Percentiles rank a stretch among this genome's conserved stretches.
Evolutionary conservation across 345 rosid genomes (phyloP).

Genomic region (Eutrema heterophyllum): DNA sequence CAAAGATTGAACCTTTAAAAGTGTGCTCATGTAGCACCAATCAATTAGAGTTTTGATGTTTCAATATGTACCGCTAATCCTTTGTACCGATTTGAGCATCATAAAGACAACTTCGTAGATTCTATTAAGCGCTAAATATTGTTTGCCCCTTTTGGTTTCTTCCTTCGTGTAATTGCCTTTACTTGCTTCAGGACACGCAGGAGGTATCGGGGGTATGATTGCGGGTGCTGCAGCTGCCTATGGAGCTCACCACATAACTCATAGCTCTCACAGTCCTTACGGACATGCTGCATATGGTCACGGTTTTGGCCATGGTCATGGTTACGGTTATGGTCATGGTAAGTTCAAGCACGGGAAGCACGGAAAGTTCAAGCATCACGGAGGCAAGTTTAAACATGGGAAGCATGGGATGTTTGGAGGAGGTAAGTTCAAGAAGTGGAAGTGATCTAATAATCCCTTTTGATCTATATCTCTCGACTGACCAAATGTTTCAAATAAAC

Average conservation of each 20-base stretch:
- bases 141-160: not conserved
- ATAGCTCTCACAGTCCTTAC: constrained; percentile 34
- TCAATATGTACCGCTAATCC: not conserved
- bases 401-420: constrained; percentile 78
- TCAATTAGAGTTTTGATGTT: not conserved
- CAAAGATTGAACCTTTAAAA: not conserved
- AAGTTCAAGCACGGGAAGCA: constrained; percentile 49
- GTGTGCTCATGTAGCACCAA: not conserved
- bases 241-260: constrained; percentile 55
- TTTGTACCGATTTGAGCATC: not conserved
- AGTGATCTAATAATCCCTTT: constrained; percentile 34
- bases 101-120: not conserved
- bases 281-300: constrained; percentile 35
- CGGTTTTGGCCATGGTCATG: constrained; percentile 26
- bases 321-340: constrained; percentile 28
- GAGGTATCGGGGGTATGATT: constrained; percentile 68
- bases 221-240: constrained; percentile 92
- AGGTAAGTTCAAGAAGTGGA: constrained; percentile 74
- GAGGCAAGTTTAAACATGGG: constrained; percentile 39
- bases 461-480: constrained; percentile 3
- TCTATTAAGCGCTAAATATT: not conserved
- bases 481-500: constrained; percentile 13
- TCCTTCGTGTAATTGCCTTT: not conserved
- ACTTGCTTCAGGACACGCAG: constrained; percentile 48
- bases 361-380: constrained; percentile 37